Evolutionary conservation across 345 rosid species (phyloP), one percentile per base, ranked within the genome.

Genomic region (Jatropha curcas): DNA sequence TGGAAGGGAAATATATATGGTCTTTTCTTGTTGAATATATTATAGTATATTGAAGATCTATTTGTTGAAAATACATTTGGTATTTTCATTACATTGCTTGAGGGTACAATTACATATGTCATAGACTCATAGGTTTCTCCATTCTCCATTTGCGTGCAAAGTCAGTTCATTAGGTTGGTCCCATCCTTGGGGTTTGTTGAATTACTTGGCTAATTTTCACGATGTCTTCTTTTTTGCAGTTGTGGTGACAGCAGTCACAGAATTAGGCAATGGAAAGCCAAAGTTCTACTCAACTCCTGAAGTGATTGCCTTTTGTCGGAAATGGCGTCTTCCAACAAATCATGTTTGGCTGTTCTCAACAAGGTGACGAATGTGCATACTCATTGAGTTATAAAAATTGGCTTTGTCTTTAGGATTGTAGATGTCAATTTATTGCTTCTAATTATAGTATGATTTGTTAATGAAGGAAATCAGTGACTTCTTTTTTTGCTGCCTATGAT

Each of bases 241-340:
- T 72, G 99, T 95, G 67, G 98, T 95, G 85, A 95, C 99, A 2
- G 98, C 99, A 25, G 92, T 92, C 74, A 85, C 99, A 10, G 98
- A 92, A 78, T 80, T 95, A 73, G 96, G 98, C 71, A 82, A 85
- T 60, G 96, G 98, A 72, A 89, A 90, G 76, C 99, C 99, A 37
- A 90, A 86, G 76, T 95, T 95, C 87, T 95, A 90, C 75, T 87
- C 99, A 62, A 92, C 99, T 74, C 89, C 98, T 45, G 92, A 95
- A 81, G 70, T 95, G 53, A 85, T 89, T 83, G 89, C 90, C 56
- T 92, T 95, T 78, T 95, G 98, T 81, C 82, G 91, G 74, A 88
- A 83, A 74, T 95, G 98, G 98, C 91, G 92, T 55, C 86, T 94
- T 70, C 91, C 99, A 25, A 92, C 93, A 34, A 94, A 94, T 86